A percentile compares a stretch with the other conserved stretches of the same genome.
Evolutionary conservation across 2,329 filamentous ascomycete genomes (phyloP).

Genomic region (Seiridium cupressi): DNA sequence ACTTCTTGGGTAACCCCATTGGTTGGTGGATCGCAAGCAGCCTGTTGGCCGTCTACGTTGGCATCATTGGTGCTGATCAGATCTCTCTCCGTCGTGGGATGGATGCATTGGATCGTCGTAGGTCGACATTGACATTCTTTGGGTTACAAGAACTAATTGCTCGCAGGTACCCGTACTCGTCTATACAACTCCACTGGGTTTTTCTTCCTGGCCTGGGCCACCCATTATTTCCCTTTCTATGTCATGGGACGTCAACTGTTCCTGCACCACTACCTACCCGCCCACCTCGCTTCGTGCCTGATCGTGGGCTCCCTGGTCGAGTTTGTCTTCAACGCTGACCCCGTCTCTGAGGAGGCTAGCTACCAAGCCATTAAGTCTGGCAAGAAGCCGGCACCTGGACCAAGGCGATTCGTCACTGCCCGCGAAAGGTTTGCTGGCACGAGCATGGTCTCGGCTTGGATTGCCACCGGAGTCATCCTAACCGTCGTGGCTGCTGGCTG

Average conservation of each 20-base stretch:
- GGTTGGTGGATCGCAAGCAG: slow-evolving; percentile 97
- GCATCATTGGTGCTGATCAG: slow-evolving; percentile 90
- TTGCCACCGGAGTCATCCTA: slow-evolving; percentile 70
- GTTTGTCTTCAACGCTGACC: slow-evolving; percentile 92
- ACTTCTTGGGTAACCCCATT: slow-evolving; percentile 94
- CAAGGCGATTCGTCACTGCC: slow-evolving; percentile 68
- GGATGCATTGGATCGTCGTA: slow-evolving; percentile 89
- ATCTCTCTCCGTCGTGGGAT: slow-evolving; percentile 88
- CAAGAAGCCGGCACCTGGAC: slow-evolving; percentile 42
- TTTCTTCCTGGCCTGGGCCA: slow-evolving; percentile 97
- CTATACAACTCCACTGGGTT: slow-evolving; percentile 99
- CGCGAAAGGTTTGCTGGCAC: slow-evolving; percentile 78
- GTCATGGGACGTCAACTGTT: slow-evolving; percentile 98
- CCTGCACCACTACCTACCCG: slow-evolving; percentile 94
- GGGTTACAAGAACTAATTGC: slow-evolving; percentile 25
- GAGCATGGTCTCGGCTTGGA: slow-evolving; percentile 76
- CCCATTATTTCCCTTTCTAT: slow-evolving; percentile 96
- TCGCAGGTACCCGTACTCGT: slow-evolving; percentile 78
- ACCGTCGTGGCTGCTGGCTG: slow-evolving; percentile 70
- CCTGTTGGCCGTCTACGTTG: slow-evolving; percentile 87
- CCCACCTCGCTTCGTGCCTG: slow-evolving; percentile 85
- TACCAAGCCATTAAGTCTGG: slow-evolving; percentile 40
- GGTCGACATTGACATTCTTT: slow-evolving; percentile 41
- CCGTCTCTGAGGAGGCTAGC: slow-evolving; percentile 56
- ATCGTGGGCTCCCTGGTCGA: slow-evolving; percentile 90